phyloP scores from a whole-genome alignment of 2,329 filamentous ascomycete species.

The Neopestalotiopsis sp. region DNA sequence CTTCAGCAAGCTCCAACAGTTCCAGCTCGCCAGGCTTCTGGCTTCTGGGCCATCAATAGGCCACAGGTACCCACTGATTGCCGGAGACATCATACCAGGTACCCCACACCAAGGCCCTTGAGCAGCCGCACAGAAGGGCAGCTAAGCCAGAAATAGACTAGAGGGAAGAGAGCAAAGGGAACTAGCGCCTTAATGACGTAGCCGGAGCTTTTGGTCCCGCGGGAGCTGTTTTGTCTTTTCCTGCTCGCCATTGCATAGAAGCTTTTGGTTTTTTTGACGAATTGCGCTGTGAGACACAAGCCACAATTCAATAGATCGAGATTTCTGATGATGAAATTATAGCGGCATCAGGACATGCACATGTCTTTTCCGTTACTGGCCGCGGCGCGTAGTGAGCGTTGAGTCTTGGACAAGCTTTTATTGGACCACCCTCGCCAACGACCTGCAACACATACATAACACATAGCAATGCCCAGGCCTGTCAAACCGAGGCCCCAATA shows the following conservation, averaged over 20 bases:
- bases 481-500: neutral
- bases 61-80: neutral
- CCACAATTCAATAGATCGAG: conserved; percentile 26
- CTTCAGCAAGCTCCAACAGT: neutral
- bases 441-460: too few species aligned
- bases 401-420: neutral
- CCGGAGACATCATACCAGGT: neutral
- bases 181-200: conserved; percentile 34
- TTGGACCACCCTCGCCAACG: neutral
- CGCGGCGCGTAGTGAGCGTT: neutral
- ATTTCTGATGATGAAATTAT: conserved; percentile 21
- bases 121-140: neutral
- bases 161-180: neutral
- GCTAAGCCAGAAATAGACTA: neutral
- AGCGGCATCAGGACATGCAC: conserved; percentile 19
- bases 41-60: neutral
- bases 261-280: conserved; percentile 4
- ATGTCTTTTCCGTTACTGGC: conserved; percentile 5
- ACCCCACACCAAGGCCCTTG: neutral
- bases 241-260: neutral
- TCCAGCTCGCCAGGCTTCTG: neutral
- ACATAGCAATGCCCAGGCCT: neutral
- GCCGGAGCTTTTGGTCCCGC: conserved; percentile 33
- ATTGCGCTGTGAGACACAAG: conserved; percentile 13
- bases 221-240: neutral